phyloP scores from a whole-genome alignment of 805 yeast genomes.

The Schizosaccharomyces lindneri region DNA sequence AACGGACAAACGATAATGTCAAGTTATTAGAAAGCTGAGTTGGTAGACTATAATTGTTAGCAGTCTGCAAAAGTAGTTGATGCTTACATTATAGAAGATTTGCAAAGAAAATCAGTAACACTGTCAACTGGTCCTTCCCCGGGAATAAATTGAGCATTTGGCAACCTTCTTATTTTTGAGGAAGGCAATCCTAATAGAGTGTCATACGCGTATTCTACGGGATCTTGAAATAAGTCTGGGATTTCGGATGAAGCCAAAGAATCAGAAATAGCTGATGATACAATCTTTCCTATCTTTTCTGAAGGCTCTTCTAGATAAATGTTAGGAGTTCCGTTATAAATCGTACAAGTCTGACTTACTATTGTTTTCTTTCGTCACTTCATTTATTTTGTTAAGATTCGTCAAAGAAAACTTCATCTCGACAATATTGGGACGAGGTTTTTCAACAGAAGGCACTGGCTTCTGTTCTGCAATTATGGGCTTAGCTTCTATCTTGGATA shows the following conservation, averaged over 20 bases:
- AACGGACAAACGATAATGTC: too few relatives aligned
- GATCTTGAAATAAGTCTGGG: not conserved
- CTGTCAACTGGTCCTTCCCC: too few relatives aligned
- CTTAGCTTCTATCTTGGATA: slow-evolving; percentile 28
- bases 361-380: too few relatives aligned
- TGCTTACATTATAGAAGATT: too few relatives aligned
- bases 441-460: slow-evolving; percentile 4
- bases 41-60: too few relatives aligned
- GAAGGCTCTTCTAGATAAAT: not conserved
- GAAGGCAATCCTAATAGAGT: not conserved
- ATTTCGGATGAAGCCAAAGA: not conserved
- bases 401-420: not conserved
- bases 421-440: slow-evolving; percentile 8
- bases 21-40: too few relatives aligned
- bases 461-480: slow-evolving; percentile 7
- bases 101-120: too few relatives aligned
- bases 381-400: too few relatives aligned
- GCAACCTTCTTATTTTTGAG: not conserved
- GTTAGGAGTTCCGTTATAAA: not conserved
- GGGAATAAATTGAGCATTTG: too few relatives aligned
- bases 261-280: not conserved
- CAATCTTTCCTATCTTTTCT: not conserved
- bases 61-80: too few relatives aligned
- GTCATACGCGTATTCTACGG: not conserved
- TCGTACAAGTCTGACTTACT: too few relatives aligned